Evolutionary conservation across 306 rosid species (phyloP).

Genomic region (Acmispon strigosus): DNA sequence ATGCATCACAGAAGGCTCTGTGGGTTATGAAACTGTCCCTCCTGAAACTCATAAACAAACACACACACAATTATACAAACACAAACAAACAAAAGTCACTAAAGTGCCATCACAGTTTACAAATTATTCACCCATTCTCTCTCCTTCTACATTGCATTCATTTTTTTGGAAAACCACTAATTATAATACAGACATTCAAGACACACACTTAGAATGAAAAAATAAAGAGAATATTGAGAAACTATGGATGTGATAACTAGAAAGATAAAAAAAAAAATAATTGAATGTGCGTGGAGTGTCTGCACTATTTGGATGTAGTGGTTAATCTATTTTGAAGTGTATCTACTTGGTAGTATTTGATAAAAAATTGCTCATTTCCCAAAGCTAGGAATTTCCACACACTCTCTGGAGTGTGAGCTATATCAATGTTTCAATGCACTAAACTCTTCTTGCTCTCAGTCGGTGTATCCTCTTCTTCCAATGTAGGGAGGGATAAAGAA

Average conservation of each 20-base stretch:
- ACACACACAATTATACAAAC: neutral
- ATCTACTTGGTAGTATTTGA: neutral
- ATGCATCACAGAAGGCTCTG: conserved; percentile 98
- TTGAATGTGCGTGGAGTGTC: too few species aligned
- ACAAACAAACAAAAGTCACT: conserved; percentile 24
- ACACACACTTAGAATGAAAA: too few species aligned
- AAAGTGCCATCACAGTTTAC: neutral
- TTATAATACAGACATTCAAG: too few species aligned
- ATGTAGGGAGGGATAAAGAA: too few species aligned
- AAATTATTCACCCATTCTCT: too few species aligned
- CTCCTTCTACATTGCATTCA: neutral
- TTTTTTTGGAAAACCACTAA: too few species aligned
- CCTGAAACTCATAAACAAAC: conserved; percentile 40
- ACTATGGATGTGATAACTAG: too few species aligned
- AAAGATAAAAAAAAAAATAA: too few species aligned
- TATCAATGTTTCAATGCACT: conserved; percentile 1
- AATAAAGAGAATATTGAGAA: too few species aligned
- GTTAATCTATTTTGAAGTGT: too few species aligned
- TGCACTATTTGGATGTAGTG: too few species aligned
- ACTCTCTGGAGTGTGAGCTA: conserved; percentile 3
- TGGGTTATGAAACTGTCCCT: conserved; percentile 98
- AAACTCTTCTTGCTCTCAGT: neutral
- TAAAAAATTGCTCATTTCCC: neutral
- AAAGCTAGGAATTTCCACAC: conserved; percentile 15
- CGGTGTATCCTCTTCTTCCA: too few species aligned